phyloP scores from a whole-genome alignment of 2,329 filamentous ascomycete species.

The Calonectria crousiana region DNA sequence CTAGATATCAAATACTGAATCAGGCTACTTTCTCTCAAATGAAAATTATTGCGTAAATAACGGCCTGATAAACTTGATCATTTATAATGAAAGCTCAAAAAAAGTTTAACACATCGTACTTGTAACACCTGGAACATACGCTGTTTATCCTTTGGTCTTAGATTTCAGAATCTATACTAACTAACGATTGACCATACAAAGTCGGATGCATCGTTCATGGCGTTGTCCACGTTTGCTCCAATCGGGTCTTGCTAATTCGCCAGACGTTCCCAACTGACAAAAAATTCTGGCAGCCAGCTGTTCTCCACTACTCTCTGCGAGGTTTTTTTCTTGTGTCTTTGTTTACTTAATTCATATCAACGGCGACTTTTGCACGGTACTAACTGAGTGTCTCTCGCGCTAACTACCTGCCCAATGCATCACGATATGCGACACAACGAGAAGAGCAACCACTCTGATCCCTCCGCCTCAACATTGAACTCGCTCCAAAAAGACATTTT shows the following conservation, averaged over 20 bases:
- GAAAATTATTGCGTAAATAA: neutral
- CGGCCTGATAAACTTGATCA: neutral
- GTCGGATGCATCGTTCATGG: neutral
- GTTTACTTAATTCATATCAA: neutral
- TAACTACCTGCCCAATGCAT: slow-evolving; percentile 34
- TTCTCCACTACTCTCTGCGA: too few relatives aligned
- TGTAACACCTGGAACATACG: neutral
- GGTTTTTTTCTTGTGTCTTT: neutral
- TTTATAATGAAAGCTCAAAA: neutral
- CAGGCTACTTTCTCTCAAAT: neutral
- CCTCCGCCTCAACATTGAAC: slow-evolving; percentile 38
- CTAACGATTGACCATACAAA: neutral
- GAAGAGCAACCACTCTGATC: slow-evolving; percentile 40
- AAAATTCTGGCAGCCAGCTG: neutral
- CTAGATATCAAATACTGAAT: neutral
- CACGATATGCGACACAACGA: slow-evolving; percentile 26
- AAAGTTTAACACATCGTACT: neutral
- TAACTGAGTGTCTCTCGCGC: neutral
- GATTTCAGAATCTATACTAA: neutral
- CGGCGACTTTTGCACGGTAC: neutral
- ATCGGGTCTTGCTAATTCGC: neutral
- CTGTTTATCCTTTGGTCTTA: neutral
- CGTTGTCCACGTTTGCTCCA: neutral
- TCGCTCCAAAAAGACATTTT: slow-evolving; percentile 54
- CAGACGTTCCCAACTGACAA: neutral